Evolutionary conservation across 2,329 filamentous ascomycete species (phyloP), one percentile per base, ranked within the genome.

Genomic region (Aspergillus sergii): DNA sequence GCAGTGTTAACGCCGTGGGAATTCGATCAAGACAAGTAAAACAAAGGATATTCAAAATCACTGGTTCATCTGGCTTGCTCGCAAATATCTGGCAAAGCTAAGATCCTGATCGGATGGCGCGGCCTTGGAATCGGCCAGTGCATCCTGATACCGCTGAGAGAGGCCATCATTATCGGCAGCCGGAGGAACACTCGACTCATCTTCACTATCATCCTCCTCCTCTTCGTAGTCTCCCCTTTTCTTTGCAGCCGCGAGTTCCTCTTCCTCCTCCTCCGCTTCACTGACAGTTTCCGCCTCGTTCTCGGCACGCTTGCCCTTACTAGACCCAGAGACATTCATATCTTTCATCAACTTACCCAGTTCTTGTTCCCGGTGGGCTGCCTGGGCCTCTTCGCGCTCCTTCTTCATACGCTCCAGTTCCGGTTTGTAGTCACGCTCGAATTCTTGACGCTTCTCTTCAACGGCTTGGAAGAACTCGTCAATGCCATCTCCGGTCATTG

Each of bases 381-480:
- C 84, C 82, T 94, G 94, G 69, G 88, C 85, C 65, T 90, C 86
- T 64, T 96, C 92, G 28, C 93, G 86, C 76, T 94, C 89, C 64
- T 87, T 86, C 66, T 88, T 85, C 74, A 92, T 87, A 66, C 88
- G 87, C 79, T 97, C 92, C 61, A 98, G 84, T 78, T 98, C 95
- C 0, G 95, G 95, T 68, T 91, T 91, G 79, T 99, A 99, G 75
- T 98, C 94, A 7, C 87, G 84, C 73, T 92, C 86, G 72, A 98
- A 99, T 76, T 99, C 96, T 58, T 89, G 85, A 28, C 90, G 88
- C 83, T 99, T 99, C 65, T 91, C 88, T 68, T 91, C 85, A 1
- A 99, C 94, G 0, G 94, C 93, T 48, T 88, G 86, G 76, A 99
- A 98, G 79, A 99, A 99, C 28, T 96, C 93, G 63, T 96, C 91